Evolutionary conservation across 106 monocot species (phyloP), one percentile per base, ranked within the genome.

Genomic region (Dioscorea dumetorum): DNA sequence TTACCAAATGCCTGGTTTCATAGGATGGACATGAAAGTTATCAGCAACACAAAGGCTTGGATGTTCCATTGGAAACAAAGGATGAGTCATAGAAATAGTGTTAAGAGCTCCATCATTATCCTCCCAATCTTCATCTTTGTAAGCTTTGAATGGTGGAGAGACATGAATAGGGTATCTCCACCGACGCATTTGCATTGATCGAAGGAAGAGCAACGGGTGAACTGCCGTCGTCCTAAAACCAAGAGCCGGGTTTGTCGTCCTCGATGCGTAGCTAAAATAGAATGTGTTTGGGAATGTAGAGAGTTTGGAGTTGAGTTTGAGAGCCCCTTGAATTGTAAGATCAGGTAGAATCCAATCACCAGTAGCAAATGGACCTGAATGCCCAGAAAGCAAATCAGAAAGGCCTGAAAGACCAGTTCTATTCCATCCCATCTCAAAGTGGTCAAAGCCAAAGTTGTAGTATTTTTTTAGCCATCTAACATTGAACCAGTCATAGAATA

Each of bases 331-430:
- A 24, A 95, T 83, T 11, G 91, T 95, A 28, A 97, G 81, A 51
- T 97, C 97, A 17, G 97, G 97, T 11, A 97, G 70, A 49, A 95
- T 95, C 95, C 95, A 95, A 67, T 95, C 95, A 16, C 85, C 84
- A 50, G 88, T 74, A 61, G 88, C 84, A 65, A 88, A 91, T n/a
- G 95, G 95, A 0, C 97, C 97, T 0, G 70, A 54, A 61, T 88
- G 86, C 17, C 88, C 83, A 52, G 77, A 67, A 13, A 95, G 62
- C 32, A 76, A 59, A 68, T 91, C 85, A 34, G 74, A 10, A 2
- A 95, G 78, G 16, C 91, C 95, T 8, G 66, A 67, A 23, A 95
- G 50, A 0, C 95, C 91, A 1, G 77, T 64, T 49, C 84, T 81
- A 22, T 68, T 74, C 85, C 85, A 91, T 20, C 63, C 71, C 77